Evolutionary conservation across 2,329 filamentous ascomycete genomes (phyloP), one percentile per base, ranked within the genome.

Genomic region (Pyrenophora graminea): DNA sequence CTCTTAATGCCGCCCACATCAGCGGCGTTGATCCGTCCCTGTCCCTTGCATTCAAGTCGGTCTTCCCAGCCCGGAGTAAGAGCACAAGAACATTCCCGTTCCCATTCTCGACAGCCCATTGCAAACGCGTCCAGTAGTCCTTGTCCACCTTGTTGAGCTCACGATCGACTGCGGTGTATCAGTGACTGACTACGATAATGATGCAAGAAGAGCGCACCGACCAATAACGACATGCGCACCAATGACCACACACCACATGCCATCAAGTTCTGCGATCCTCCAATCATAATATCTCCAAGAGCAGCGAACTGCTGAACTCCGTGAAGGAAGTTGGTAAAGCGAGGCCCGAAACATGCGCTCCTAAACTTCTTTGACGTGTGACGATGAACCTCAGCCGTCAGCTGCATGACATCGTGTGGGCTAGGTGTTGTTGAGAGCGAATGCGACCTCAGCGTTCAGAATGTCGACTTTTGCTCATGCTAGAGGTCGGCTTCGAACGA

Each of bases 211-310:
- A 23, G 30, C 3, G 36, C 4, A 69, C 72, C 30, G 32, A 80
- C 75, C 37, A 76, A 51, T 17, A 80, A 62, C 1, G 74, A 70
- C 53, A 75, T 70, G 37, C 76, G 70, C 7, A 79, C 74, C 2
- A 77, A 46, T 0, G 74, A 69, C 78, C 77, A 80, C 0, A 80
- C 74, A 10, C 76, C 69, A 48, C 74, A 76, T 0, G 77, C 76
- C 6, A 79, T 62, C 0, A 79, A 37, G 34, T 79, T 79, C 56
- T 80, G 77, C 0, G 73, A 74, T 1, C 74, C 76, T 0, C 77
- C 76, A 13, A 79, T 30, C 0, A 76, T 37, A 6, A 74, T 61
- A 59, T 75, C 74, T 4, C 77, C 77, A n/a, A 79, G 53, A 0
- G 72, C 69, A 15, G 73, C 76, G 42, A 76, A 80, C 48, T 76